Conservation (phyloP, 331 rosid species). For the Malus hybrid region DNA sequence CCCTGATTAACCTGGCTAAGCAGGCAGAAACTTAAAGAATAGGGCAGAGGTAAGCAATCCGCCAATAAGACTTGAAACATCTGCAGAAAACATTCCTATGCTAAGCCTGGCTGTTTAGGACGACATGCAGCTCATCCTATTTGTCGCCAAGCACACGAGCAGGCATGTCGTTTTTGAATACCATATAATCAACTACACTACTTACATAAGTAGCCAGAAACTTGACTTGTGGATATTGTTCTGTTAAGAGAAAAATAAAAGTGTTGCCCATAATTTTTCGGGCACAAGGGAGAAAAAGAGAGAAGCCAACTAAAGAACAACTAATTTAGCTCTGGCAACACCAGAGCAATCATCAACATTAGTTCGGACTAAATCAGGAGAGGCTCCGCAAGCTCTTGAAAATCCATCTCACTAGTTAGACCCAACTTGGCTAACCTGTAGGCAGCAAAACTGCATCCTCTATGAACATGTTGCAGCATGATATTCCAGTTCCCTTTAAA, state of each 20-base stretch:
- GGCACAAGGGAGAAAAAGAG: no score
- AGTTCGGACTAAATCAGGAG: background rate
- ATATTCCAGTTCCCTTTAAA: no score
- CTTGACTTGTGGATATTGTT: background rate
- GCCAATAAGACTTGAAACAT: background rate
- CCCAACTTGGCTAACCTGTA: no score
- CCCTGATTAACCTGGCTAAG: background rate
- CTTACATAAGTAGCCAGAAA: background rate
- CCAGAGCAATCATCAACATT: background rate
- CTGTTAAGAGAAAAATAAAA: no score
- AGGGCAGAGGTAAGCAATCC: background rate
- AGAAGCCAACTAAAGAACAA: no score
- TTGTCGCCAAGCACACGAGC: background rate
- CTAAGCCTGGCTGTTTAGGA: background rate
- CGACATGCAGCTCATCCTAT: background rate
- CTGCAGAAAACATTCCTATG: background rate
- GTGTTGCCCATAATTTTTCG: no score
- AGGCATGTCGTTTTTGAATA: background rate
- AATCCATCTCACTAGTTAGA: background rate
- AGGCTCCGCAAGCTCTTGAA: background rate
- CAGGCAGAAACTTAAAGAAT: background rate
- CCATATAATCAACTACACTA: background rate
- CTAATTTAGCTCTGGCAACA: background rate
- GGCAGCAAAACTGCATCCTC: accelerated
- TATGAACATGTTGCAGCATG: no score